phyloP scores from a whole-genome alignment of 495 filamentous ascomycete genomes.

The Bacidia rubella region DNA sequence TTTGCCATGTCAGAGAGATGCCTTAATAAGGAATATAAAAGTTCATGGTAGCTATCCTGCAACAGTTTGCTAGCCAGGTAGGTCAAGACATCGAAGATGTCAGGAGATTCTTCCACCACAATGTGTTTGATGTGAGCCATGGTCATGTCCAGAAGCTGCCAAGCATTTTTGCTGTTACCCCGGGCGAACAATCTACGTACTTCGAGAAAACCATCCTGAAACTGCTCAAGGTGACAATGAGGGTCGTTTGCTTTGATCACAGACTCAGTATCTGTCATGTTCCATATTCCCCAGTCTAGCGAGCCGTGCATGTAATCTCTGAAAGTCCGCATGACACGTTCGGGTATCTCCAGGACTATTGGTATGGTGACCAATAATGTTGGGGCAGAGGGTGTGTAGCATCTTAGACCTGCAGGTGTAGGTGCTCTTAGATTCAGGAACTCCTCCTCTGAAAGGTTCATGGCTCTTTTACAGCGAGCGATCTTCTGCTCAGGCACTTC shows the following conservation, averaged over 20 bases:
- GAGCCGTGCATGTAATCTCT: not conserved
- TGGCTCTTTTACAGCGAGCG: not conserved
- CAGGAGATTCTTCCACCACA: not conserved
- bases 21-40: not conserved
- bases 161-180: not conserved
- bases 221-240: not conserved
- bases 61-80: not conserved
- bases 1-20: not conserved
- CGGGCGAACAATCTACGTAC: not conserved
- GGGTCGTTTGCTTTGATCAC: not conserved
- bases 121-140: not conserved
- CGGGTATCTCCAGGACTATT: not conserved
- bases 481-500: not conserved
- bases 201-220: not conserved
- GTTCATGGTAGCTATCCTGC: not conserved
- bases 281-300: not conserved
- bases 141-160: not conserved
- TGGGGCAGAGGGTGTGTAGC: not conserved
- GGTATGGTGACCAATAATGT: not conserved
- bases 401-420: not conserved
- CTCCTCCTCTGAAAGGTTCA: not conserved
- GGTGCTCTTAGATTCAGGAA: not conserved
- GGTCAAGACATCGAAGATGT: not conserved
- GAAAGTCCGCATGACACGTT: not conserved
- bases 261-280: not conserved